Base-by-base conservation (phyloP, 2,329 filamentous ascomycete genomes). In the Hypocreales sp. region DNA sequence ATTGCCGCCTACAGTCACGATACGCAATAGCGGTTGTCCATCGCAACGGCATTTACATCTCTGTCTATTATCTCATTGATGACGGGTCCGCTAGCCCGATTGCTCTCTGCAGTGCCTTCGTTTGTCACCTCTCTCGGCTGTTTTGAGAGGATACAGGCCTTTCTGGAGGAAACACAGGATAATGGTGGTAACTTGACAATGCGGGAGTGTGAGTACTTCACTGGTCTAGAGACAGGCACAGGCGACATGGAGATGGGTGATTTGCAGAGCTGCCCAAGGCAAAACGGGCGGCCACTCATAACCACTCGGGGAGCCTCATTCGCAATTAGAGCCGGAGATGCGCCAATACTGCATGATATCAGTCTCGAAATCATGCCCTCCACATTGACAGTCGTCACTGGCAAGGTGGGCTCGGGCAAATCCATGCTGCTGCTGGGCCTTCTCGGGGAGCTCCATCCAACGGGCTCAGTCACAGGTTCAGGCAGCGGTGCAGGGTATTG, bases 51-150 rank as follows among this genome's bases (percentile, higher is more conserved):
- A 10, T 45, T 45, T 26, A 41, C 40, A 0, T 40, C 42, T 2
- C 29, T 45, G 2, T 33, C 39, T 9, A 40, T 45, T 12, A 42
- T 45, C 11, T 29, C 22, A 2, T 22, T 45, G 7, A 35, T 45
- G 9, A 25, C 35, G 4, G 31, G 19, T 8, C 41, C 41, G 3
- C 13, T 45, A 7, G 31, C 35, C 4, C 29, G 33, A 1, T 30
- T 45, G 4, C 29, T 45, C 17, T 32, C 27, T 1, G 28, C 40
- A 4, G 34, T 45, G 2, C 40, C 41, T 3, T 28, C 26, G 4
- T 35, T 45, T 5, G 22, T 40, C 12, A 33, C 35, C 12, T 45
- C 36, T 6, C 19, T 44, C 7, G 40, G 35, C 8, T 36, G 35
- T 15, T 45, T 46, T 23, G 34, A 38, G 21, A 33, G 40, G 12